phyloP scores from a whole-genome alignment of 176 grass and related monocot species.

The Phoenix dactylifera region DNA sequence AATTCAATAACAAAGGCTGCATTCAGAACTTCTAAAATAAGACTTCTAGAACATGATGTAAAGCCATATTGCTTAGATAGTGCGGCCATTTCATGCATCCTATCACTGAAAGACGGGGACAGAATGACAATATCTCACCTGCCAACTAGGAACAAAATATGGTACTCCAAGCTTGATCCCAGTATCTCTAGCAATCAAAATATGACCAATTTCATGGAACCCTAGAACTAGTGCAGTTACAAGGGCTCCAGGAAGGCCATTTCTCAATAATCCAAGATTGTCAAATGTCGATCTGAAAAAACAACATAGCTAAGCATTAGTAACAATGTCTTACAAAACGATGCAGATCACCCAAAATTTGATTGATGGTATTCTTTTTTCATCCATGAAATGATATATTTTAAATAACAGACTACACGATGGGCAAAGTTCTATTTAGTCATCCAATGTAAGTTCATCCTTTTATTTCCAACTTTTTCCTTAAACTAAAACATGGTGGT shows the following conservation, averaged over 20 bases:
- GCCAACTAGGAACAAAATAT: slow-evolving; percentile 99
- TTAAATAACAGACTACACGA: too few species aligned
- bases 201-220: slow-evolving; percentile 85
- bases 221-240: slow-evolving; percentile 67
- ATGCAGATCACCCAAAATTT: too few species aligned
- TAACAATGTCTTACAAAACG: not conserved
- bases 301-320: slow-evolving; percentile 19
- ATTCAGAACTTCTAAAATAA: not conserved
- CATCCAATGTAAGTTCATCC: too few species aligned
- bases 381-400: too few species aligned
- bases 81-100: too few species aligned
- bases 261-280: slow-evolving; percentile 79
- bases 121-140: slow-evolving; percentile 39
- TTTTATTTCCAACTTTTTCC: too few species aligned
- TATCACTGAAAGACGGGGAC: too few species aligned
- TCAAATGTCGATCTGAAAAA: slow-evolving; percentile 86
- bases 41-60: too few species aligned
- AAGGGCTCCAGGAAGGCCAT: slow-evolving; percentile 66
- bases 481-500: too few species aligned
- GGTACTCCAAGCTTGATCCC: slow-evolving; percentile 92
- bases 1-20: slow-evolving; percentile 1
- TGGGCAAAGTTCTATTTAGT: too few species aligned
- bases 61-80: too few species aligned
- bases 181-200: slow-evolving; percentile 62
- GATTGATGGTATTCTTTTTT: too few species aligned